These are phyloP conservation scores for Botrytis sinoallii DNA, from an alignment of 2,329 filamentous ascomycete genomes.

Conservation along the genomic window DNA sequence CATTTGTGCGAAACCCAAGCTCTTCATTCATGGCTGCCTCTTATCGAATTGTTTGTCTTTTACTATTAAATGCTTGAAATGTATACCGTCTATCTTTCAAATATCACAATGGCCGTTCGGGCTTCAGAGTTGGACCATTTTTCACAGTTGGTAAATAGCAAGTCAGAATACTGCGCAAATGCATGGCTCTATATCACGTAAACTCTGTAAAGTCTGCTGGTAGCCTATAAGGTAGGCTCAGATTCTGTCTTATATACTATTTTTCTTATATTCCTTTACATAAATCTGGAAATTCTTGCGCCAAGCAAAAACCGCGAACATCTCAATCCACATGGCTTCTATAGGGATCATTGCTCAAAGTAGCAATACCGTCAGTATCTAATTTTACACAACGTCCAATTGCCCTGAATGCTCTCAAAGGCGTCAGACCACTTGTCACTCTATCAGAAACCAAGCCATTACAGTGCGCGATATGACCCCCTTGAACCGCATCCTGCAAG, in stretches of 20 bases:
- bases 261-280: not conserved
- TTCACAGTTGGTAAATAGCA: not conserved
- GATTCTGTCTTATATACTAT: not conserved
- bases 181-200: not conserved
- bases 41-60: not conserved
- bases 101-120: too few species aligned
- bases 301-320: not conserved
- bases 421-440: not conserved
- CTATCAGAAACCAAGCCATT: not conserved
- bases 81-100: not conserved
- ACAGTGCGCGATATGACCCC: not conserved
- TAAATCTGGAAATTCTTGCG: rapidly evolving
- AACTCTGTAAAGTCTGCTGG: not conserved
- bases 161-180: not conserved
- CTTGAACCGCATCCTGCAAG: not conserved
- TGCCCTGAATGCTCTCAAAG: not conserved
- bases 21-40: not conserved
- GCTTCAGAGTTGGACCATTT: not conserved
- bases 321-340: not conserved
- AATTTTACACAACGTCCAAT: not conserved
- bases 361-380: not conserved
- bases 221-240: not conserved
- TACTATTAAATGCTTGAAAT: not conserved
- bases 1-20: not conserved
- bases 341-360: not conserved